phyloP scores from a whole-genome alignment of 805 yeast species.

The Monosporozyma unispora region DNA sequence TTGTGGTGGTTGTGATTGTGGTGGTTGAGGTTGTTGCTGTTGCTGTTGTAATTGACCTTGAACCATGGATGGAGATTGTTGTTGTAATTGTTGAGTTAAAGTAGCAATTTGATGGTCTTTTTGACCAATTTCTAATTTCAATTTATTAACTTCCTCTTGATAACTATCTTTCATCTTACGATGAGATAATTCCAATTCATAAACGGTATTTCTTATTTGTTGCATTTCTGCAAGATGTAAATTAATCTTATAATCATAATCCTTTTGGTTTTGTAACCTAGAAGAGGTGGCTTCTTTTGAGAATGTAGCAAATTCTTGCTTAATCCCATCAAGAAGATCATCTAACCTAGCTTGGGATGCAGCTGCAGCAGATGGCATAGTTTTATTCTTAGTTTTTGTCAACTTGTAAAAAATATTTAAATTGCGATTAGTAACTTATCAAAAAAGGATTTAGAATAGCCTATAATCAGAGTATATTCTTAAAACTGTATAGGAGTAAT shows the following conservation, averaged over 20 bases:
- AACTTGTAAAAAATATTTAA: too few relatives aligned
- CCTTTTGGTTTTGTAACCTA: constrained; percentile 79
- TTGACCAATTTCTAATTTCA: constrained; percentile 77
- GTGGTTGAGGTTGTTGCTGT: constrained; percentile 4
- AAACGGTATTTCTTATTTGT: constrained; percentile 87
- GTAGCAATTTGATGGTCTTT: constrained; percentile 53
- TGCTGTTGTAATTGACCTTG: constrained; percentile 22
- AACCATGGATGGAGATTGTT: constrained; percentile 8
- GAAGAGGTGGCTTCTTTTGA: constrained; percentile 77
- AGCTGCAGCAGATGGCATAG: constrained; percentile 18
- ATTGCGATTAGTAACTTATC: too few relatives aligned
- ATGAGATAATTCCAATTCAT: constrained; percentile 89
- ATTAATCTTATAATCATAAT: constrained; percentile 77
- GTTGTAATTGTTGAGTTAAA: constrained; percentile 34
- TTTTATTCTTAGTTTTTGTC: background rate
- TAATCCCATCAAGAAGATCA: constrained; percentile 85
- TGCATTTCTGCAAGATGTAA: constrained; percentile 92
- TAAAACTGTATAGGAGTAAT: too few relatives aligned
- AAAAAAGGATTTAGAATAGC: too few relatives aligned
- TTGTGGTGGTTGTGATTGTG: constrained; percentile 1
- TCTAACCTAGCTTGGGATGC: constrained; percentile 37
- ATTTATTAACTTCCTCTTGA: constrained; percentile 81
- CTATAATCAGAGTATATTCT: too few relatives aligned
- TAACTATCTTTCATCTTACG: constrained; percentile 91
- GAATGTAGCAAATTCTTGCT: constrained; percentile 81